phyloP scores from a whole-genome alignment of 2,329 filamentous ascomycete species.

The Calonectria henricotiae region DNA sequence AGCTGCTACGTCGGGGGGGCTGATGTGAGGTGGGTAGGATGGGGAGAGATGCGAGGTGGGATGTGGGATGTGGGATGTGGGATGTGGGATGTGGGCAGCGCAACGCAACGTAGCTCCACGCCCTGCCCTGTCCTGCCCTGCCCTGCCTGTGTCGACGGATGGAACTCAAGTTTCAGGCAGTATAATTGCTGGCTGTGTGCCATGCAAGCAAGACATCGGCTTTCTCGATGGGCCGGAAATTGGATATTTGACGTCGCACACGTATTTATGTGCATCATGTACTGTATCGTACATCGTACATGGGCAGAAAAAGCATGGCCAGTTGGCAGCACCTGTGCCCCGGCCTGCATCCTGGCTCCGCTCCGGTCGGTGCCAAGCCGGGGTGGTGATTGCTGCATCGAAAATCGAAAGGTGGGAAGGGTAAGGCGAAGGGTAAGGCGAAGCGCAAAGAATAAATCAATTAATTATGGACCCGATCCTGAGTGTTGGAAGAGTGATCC shows the following conservation, averaged over 20 bases:
- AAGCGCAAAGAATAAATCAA: neutral
- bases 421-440: neutral
- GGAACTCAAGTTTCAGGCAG: constrained; percentile 19
- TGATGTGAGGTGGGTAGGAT: constrained; percentile 5
- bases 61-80: neutral
- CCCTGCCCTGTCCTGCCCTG: no score
- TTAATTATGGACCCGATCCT: constrained; percentile 21
- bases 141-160: neutral
- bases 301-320: constrained; percentile 20
- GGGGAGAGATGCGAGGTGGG: constrained; percentile 2
- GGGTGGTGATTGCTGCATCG: neutral
- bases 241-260: constrained; percentile 7
- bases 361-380: constrained; percentile 4
- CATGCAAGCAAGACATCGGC: constrained; percentile 25
- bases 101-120: neutral
- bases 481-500: constrained; percentile 18
- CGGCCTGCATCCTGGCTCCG: neutral
- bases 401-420: neutral
- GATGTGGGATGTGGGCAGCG: neutral
- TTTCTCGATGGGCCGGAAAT: constrained; percentile 2
- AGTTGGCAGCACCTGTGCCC: constrained; percentile 10
- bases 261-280: constrained; percentile 11
- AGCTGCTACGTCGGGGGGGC: neutral
- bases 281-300: constrained; percentile 15
- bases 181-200: constrained; percentile 2